Evolutionary conservation across 2,329 filamentous ascomycete species (phyloP).

Genomic region (Aspergillus oerlinghausenensis): DNA sequence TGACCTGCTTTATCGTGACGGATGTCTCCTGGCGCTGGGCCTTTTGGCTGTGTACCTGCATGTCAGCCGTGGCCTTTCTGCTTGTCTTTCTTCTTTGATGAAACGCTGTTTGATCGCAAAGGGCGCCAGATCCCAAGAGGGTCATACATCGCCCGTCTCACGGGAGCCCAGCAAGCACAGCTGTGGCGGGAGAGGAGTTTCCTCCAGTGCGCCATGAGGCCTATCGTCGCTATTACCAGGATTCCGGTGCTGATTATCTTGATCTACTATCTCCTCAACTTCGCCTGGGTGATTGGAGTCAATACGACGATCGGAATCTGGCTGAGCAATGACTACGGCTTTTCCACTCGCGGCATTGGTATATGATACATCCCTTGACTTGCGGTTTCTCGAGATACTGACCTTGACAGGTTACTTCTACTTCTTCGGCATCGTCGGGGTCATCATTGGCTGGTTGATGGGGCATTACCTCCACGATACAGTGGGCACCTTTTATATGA

Average conservation of each 20-base stretch:
- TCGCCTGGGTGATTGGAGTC: constrained; percentile 49
- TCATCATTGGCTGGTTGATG: constrained; percentile 43
- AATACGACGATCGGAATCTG: constrained; percentile 53
- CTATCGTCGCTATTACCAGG: constrained; percentile 34
- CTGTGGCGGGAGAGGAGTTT: constrained; percentile 35
- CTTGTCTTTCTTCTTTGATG: constrained; percentile 22
- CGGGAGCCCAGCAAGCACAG: constrained; percentile 25
- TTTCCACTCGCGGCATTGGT: constrained; percentile 46
- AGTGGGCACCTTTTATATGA: constrained; percentile 44
- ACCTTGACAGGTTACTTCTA: constrained; percentile 43
- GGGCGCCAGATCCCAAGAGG: not conserved
- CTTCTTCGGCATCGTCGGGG: constrained; percentile 51
- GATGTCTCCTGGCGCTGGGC: constrained; percentile 31
- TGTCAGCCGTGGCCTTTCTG: constrained; percentile 20
- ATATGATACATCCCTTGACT: constrained; percentile 14
- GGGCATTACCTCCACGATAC: constrained; percentile 54
- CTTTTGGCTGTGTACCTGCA: constrained; percentile 22
- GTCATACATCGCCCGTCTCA: constrained; percentile 12
- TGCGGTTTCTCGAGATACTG: not conserved
- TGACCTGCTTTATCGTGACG: constrained; percentile 49
- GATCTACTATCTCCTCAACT: constrained; percentile 30
- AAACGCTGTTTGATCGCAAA: constrained; percentile 25
- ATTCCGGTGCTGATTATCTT: constrained; percentile 26
- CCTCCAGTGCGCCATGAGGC: constrained; percentile 37
- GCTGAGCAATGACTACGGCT: constrained; percentile 46